phyloP scores from a whole-genome alignment of 1,284 basidiomycete genomes.

The Moesziomyces antarcticus region DNA sequence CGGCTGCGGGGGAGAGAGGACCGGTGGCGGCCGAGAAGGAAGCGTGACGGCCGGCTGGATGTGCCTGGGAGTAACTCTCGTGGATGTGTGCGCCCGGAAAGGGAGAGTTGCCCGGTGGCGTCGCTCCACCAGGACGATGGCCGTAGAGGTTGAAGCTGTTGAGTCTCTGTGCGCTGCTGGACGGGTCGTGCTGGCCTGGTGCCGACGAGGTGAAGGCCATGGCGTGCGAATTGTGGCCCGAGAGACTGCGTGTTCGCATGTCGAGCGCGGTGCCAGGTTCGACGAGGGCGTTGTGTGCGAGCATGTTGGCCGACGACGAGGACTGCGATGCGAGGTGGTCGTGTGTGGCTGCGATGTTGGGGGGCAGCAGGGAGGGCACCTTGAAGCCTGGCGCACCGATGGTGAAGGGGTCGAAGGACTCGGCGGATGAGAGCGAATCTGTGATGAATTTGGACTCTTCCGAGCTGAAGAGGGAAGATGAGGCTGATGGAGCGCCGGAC shows the following conservation, averaged over 20 bases:
- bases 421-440: slow-evolving; percentile 52
- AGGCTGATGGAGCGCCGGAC: slow-evolving; percentile 10
- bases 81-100: slow-evolving; percentile 21
- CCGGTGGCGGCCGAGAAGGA: slow-evolving; percentile 20
- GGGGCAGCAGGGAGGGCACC: slow-evolving; percentile 52
- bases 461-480: slow-evolving; percentile 49
- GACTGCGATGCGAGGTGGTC: slow-evolving; percentile 16
- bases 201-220: slow-evolving; percentile 13
- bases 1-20: slow-evolving; percentile 13
- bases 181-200: slow-evolving; percentile 5
- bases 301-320: slow-evolving; percentile 1
- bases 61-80: slow-evolving; percentile 10
- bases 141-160: slow-evolving; percentile 44
- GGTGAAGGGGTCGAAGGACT: slow-evolving; percentile 60
- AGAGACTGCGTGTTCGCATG: slow-evolving; percentile 16
- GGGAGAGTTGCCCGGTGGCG: slow-evolving; percentile 16
- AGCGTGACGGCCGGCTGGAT: slow-evolving; percentile 21
- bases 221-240: slow-evolving; percentile 14
- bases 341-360: slow-evolving; percentile 42
- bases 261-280: slow-evolving; percentile 7
- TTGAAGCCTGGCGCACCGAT: slow-evolving; percentile 60
- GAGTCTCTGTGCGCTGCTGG: slow-evolving; percentile 14
- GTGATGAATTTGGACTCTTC: slow-evolving; percentile 60
- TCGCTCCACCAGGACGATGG: slow-evolving; percentile 21
- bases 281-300: slow-evolving; percentile 3